Evolutionary conservation across 2,329 filamentous ascomycete species (phyloP), one percentile per base, ranked within the genome.

Genomic region (Ophiostoma triangulosporum): DNA sequence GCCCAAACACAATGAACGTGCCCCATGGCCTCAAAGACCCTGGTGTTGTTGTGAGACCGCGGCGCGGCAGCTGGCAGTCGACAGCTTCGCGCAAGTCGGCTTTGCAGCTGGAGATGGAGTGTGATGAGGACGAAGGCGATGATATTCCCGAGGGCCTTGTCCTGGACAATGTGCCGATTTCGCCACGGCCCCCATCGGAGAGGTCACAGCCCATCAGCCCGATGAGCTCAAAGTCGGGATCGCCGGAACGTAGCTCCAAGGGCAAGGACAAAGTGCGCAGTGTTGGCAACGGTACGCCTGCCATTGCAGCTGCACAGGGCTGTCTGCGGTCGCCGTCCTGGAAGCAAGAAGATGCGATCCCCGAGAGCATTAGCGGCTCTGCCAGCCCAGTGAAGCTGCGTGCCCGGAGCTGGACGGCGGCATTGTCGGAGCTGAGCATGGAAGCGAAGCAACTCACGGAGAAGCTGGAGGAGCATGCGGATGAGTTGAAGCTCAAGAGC

Each of bases 141-240:
- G 80, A 87, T 54, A 83, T 93, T 29, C 87, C 87, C 0, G 86
- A 90, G 26, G 86, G 87, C 52, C 77, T 86, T 24, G 76, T 89
- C 51, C 76, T 93, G 48, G 86, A 88, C 68, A 93, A 93, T 59
- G 83, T 93, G 2, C 87, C 87, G 5, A 80, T 93, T 46, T 90
- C 86, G 0, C 87, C 87, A n/a, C 74, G 81, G 2, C 80, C 80
- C 1, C 70, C 71, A 1, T 70, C 70, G 24, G 78, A 83, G 57
- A 72, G 81, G 15, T 68, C 74, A 0, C 70, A 53, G 2, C 70
- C 6, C 14, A 54, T 54, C 32, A 83, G 76, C 62, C 69, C 71
- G 36, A 70, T 76, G 1, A 64, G 71, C 3, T 82, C 80, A 0
- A 68, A 74, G 5, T 71, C 74, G 0, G 70, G 74, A 3, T 80